Conservation (phyloP, 768 basidiomycete species). For the Xanthoconium stramineum region DNA sequence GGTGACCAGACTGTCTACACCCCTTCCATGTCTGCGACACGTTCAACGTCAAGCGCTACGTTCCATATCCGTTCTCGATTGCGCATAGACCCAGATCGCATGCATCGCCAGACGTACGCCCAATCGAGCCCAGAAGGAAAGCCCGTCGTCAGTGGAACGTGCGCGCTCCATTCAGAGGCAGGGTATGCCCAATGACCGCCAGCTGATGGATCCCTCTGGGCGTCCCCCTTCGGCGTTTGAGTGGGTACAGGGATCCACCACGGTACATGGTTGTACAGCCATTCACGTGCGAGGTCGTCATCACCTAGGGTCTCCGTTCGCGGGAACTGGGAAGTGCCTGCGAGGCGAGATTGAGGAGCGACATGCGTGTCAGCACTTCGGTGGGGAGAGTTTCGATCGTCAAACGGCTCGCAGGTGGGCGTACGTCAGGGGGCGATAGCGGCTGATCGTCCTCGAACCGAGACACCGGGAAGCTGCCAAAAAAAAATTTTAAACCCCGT, state of each 20-base stretch:
- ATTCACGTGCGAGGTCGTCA: background rate
- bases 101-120: background rate
- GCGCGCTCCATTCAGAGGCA: background rate
- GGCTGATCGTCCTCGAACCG: background rate
- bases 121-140: background rate
- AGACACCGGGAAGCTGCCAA: background rate
- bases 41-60: background rate
- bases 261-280: background rate
- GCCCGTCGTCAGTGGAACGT: background rate
- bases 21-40: background rate
- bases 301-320: background rate
- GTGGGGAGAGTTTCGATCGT: background rate
- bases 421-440: background rate
- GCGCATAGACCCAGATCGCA: background rate
- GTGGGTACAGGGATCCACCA: background rate
- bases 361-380: background rate
- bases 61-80: slow-evolving; percentile 1
- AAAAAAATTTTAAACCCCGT: too few relatives aligned
- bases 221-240: background rate
- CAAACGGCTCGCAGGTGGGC: background rate
- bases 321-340: background rate
- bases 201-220: background rate
- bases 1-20: background rate
- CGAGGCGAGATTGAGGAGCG: background rate
- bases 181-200: background rate